phyloP scores from a whole-genome alignment of 495 filamentous ascomycete genomes.

The Aspergillus leporis region DNA sequence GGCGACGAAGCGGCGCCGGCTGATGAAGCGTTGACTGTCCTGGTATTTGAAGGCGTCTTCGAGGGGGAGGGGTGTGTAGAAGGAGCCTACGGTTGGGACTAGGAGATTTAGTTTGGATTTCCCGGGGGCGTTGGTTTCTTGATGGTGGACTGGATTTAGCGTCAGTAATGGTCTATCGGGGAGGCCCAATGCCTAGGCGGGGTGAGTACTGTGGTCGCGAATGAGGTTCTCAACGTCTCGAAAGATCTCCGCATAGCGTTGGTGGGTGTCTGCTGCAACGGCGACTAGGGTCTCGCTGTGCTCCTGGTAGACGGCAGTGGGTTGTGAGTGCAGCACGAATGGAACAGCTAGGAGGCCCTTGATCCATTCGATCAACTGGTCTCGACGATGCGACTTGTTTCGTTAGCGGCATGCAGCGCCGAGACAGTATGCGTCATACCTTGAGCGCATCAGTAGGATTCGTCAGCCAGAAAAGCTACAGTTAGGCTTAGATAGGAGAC shows the following conservation, averaged over 20 bases:
- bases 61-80: conserved; percentile 85
- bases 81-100: conserved; percentile 83
- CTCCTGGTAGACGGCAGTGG: conserved; percentile 73
- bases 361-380: conserved; percentile 82
- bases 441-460: conserved; percentile 13
- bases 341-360: conserved; percentile 91
- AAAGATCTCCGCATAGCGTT: conserved; percentile 93
- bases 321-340: conserved; percentile 95
- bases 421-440: conserved; percentile 10
- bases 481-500: conserved; percentile 14
- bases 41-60: conserved; percentile 91
- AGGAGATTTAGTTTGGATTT: conserved; percentile 90
- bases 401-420: background rate
- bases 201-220: conserved; percentile 78
- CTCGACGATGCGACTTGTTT: conserved; percentile 71
- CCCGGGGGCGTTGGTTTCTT: conserved; percentile 57
- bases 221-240: conserved; percentile 89
- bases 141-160: conserved; percentile 63
- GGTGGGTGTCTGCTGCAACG: conserved; percentile 62
- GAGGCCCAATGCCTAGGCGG: background rate
- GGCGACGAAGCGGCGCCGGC: conserved; percentile 87
- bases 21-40: conserved; percentile 81
- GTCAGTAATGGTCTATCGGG: background rate
- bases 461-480: background rate
- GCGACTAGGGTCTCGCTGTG: conserved; percentile 45